Evolutionary conservation across 352 stramenopile genomes (phyloP), one percentile per base, ranked within the genome.

Genomic region (Phytophthora litchii): DNA sequence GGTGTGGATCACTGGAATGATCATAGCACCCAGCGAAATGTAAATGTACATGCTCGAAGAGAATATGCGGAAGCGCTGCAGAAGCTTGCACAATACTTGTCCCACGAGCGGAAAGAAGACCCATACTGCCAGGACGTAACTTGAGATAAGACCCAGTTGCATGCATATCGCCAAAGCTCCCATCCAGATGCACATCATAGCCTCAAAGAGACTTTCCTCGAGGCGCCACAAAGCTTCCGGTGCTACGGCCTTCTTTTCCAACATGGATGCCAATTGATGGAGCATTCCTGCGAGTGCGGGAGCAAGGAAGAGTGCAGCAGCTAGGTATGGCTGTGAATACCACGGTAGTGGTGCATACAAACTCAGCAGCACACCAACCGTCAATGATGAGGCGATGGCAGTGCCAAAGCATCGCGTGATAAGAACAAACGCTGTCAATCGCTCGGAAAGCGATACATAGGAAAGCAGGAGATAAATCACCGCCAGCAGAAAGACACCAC

Each of bases 131-230:
- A 79, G 23, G 35, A 86, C 14, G 36, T 91, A 91, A 25, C 76
- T 80, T 35, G 81, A 89, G 40, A 91, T 83, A 17, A 80, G 29
- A 14, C 77, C 67, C 12, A 62, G 8, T 7, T 52, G 45, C 42
- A 91, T 70, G 47, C 85, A 59, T 7, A 66, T 59, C 1, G 61
- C 45, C 13, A 91, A 68, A 3, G 49, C 55, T 12, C 48, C 43
- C 47, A 79, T 61, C 74, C 75, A 91, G 11, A 76, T 64, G 27
- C 64, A 57, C 51, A 88, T 57, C 49, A 78, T 81, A 20, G 60
- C 75, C 42, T 91, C 78, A 38, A 91, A 91, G n/a, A 89, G 34
- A 40, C 70, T 83, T 31, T 84, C 78, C 27, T 89, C 78, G 0
- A 87, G 43, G 0, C 62, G 76, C 80, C 80, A 90, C 6, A 85